phyloP scores from a whole-genome alignment of 495 filamentous ascomycete genomes.

The Neurospora sp. region DNA sequence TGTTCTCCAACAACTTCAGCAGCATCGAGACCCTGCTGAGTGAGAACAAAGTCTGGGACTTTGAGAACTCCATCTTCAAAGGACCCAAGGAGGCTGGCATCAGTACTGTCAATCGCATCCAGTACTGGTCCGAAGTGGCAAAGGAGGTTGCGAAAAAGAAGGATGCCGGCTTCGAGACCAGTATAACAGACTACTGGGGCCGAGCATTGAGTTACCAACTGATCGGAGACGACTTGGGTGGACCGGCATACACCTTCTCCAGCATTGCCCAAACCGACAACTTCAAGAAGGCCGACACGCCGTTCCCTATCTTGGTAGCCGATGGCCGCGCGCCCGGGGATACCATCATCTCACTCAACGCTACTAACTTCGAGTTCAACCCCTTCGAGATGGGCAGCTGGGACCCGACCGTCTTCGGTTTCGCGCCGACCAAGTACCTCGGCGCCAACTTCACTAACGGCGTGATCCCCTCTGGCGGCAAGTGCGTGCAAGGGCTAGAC shows the following conservation, averaged over 20 bases:
- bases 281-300: slow-evolving; percentile 61
- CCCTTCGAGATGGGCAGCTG: slow-evolving; percentile 80
- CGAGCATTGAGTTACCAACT: slow-evolving; percentile 77
- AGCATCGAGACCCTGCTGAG: slow-evolving; percentile 53
- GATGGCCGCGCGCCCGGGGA: slow-evolving; percentile 62
- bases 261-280: slow-evolving; percentile 61
- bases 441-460: slow-evolving; percentile 73
- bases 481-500: slow-evolving; percentile 74
- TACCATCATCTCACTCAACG: slow-evolving; percentile 55
- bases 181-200: slow-evolving; percentile 83
- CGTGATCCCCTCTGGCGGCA: slow-evolving; percentile 41
- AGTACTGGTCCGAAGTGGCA: slow-evolving; percentile 59
- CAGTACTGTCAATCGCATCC: slow-evolving; percentile 30
- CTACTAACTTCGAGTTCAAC: slow-evolving; percentile 80
- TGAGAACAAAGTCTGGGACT: slow-evolving; percentile 58
- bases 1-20: slow-evolving; percentile 87
- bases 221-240: slow-evolving; percentile 67
- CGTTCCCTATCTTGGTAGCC: slow-evolving; percentile 74
- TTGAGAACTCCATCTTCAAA: slow-evolving; percentile 62
- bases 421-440: slow-evolving; percentile 62
- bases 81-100: slow-evolving; percentile 30
- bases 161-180: slow-evolving; percentile 61
- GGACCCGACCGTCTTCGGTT: slow-evolving; percentile 73
- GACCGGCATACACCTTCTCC: slow-evolving; percentile 74
- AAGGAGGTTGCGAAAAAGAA: slow-evolving; percentile 54